Conservation (phyloP, 208 protist genomes). For the Trypanosoma conorhini region DNA sequence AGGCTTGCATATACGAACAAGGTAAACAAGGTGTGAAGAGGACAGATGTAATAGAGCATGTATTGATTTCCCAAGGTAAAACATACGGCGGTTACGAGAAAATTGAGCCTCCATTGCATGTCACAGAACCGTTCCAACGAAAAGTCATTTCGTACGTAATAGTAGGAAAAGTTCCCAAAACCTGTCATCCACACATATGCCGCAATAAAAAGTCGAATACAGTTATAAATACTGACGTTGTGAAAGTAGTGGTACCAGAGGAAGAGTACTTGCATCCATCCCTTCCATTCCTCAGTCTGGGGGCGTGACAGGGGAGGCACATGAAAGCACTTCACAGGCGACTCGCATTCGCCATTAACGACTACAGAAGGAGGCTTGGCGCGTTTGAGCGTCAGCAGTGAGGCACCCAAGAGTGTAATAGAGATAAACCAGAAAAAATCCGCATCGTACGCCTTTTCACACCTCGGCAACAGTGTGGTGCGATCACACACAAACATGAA, state of each 20-base stretch:
- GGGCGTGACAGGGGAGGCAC: conserved; percentile 49
- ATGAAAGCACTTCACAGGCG: conserved; percentile 4
- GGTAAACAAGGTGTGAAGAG: conserved; percentile 88
- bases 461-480: not conserved
- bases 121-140: conserved; percentile 44
- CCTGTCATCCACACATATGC: conserved; percentile 93
- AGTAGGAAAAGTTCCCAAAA: conserved; percentile 92
- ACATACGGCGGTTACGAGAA: conserved; percentile 68
- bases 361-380: conserved; percentile 9
- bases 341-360: not conserved
- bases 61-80: conserved; percentile 58
- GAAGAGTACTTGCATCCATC: conserved; percentile 91
- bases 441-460: not conserved
- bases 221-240: conserved; percentile 65
- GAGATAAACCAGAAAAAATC: not conserved
- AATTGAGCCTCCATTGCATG: conserved; percentile 86
- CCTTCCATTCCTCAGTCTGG: conserved; percentile 94
- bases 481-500: not conserved
- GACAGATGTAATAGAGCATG: conserved; percentile 94
- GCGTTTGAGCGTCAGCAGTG: conserved; percentile 21
- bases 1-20: conserved; percentile 55
- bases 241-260: conserved; percentile 91
- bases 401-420: not conserved
- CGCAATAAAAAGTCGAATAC: conserved; percentile 89
- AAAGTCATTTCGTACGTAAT: conserved; percentile 75